Base-by-base conservation (phyloP, 371 early-diverging fungal species). In the Chytridium lagenaria region DNA sequence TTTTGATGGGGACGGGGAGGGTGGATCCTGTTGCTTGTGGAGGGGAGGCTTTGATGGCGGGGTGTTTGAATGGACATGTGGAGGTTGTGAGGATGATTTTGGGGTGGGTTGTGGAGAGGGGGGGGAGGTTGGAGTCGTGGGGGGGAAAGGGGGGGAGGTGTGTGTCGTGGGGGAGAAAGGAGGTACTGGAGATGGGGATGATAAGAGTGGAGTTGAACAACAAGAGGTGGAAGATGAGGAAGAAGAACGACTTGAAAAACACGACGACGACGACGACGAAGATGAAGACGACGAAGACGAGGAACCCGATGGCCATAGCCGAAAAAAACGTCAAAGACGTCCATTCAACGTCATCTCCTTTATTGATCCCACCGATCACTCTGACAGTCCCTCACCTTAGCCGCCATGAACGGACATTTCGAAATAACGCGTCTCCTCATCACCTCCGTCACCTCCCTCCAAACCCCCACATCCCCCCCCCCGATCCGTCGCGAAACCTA, bases 351-450 rank as follows among this genome's bases (percentile, higher is more conserved):
- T n/a, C n/a, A 23, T 15, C 12, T 15, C 31, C 7, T 61, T 33
- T 34, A 34, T 61, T 15, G 61, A 61, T 37, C 61, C 61, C 7
- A 3, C 61, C 12, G 36, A 34, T 23, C 34, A 28, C 26, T 33
- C 30, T 2, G 61, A 61, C 19, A 61, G 61, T 34, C 61, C 74
- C 23, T 40, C 69, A 68, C 64, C n/a, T 19, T 55, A 1, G 68
- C 74, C 7, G 63, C 69, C 28, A 64, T 39, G 28, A 28, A 74
- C 39, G 74, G 69, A 7, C 50, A 64, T 30, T 5, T 63, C 3
- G 52, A 44, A 1, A 39, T 69, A 1, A 12, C 44, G 36, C 2
- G 49, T 10, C 64, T 49, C 12, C 69, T 1, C 10, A 22, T 69
- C 33, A 49, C 19, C 22, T 16, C 50, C 5, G 15, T 49, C n/a